These are phyloP conservation scores for Pseudonitzschia pungens DNA, from an alignment of 108 stramenopile species.

Conservation along the genomic window DNA sequence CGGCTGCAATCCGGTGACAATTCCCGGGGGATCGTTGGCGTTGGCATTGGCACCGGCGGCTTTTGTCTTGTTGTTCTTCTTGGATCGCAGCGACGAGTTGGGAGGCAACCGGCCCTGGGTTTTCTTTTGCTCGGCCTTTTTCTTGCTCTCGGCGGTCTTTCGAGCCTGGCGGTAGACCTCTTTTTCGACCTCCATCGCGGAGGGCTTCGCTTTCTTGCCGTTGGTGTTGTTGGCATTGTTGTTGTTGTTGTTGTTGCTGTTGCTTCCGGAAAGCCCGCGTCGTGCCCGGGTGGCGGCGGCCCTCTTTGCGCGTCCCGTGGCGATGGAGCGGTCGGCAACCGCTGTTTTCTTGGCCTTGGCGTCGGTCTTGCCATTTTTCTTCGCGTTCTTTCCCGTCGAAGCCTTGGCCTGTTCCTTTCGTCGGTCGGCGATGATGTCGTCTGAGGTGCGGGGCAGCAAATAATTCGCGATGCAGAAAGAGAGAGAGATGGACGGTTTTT, in stretches of 20 bases:
- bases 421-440: conserved; percentile 61
- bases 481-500: too few species aligned
- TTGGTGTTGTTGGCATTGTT: too few species aligned
- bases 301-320: conserved; percentile 67
- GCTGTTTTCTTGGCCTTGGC: conserved; percentile 28
- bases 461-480: neutral
- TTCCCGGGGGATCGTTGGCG: neutral
- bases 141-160: conserved; percentile 28
- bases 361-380: neutral
- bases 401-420: conserved; percentile 38
- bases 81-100: conserved; percentile 24
- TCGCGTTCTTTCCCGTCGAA: neutral
- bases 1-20: conserved; percentile 31
- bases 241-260: neutral
- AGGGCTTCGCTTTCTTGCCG: conserved; percentile 28
- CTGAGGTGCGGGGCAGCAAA: conserved; percentile 25
- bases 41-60: conserved; percentile 2
- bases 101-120: conserved; percentile 26
- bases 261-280: conserved; percentile 41
- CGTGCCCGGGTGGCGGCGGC: conserved; percentile 51
- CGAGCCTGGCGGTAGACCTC: conserved; percentile 59
- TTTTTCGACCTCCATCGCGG: conserved; percentile 64
- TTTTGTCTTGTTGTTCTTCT: conserved; percentile 16
- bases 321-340: conserved; percentile 59
- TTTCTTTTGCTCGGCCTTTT: conserved; percentile 26